A percentile compares a stretch with the other conserved stretches of the same genome.
These are phyloP conservation scores for Tylopilus sp. DNA, from an alignment of 768 basidiomycete species.

Conservation along the genomic window DNA sequence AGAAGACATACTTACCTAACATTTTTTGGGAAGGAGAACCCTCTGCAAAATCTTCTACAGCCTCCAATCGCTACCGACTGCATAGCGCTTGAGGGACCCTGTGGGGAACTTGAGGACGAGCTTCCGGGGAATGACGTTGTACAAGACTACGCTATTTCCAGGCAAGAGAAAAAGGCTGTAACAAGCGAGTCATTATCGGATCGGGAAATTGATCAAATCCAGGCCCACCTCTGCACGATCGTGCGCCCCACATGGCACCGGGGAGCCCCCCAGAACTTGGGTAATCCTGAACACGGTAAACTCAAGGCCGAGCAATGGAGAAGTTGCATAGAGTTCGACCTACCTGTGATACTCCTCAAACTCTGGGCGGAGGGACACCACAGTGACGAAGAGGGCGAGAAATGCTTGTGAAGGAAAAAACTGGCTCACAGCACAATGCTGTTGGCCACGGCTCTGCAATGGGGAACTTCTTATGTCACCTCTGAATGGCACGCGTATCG, in stretches of 20 bases:
- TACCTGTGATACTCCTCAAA: neutral
- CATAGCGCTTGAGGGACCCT: neutral
- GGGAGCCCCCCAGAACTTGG: neutral
- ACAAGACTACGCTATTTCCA: neutral
- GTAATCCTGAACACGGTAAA: neutral
- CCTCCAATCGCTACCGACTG: neutral
- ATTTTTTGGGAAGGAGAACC: neutral
- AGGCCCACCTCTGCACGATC: neutral
- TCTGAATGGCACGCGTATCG: no score
- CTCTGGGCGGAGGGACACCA: neutral
- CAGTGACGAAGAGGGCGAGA: neutral
- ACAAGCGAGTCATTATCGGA: neutral
- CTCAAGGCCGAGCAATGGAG: neutral
- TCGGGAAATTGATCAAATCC: neutral
- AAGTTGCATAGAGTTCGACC: neutral
- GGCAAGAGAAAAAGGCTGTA: neutral
- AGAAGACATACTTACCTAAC: neutral
- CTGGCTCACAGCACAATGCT: neutral
- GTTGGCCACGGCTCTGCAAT: no score
- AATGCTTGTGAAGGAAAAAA: neutral
- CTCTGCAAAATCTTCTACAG: neutral
- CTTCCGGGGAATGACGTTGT: neutral
- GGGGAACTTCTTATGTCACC: no score
- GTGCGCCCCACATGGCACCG: neutral
- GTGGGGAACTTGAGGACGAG: neutral